Base-by-base conservation (phyloP, 495 filamentous ascomycete genomes). In the Friedmanniomyces endolithicus region DNA sequence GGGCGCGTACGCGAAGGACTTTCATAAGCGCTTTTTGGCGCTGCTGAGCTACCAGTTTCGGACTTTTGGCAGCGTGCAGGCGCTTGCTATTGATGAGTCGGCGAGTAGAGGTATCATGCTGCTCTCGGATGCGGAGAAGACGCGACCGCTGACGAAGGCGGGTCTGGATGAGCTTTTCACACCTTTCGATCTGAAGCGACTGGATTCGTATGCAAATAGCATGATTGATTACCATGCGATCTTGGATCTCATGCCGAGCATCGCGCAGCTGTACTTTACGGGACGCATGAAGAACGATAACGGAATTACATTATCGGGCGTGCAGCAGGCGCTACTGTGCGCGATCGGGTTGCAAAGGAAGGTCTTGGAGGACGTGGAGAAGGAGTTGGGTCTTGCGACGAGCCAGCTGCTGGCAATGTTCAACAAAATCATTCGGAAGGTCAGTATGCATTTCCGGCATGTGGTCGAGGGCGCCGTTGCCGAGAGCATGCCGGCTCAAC, bases 181-280 rank as follows among this genome's bases (percentile, higher is more conserved):
- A 12, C 88, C 94, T 1, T 96, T 88, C 65, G 94, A 99, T 65
- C 78, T 95, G 56, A 95, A 95, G 71, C 82, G 94, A 29, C 75
- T 97, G 27, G 90, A 96, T 64, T 86, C 84, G 55, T 99, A 97
- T 64, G 87, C 92, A 11, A 94, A 92, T 70, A 95, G 95, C 65
- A 84, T 96, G 69, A 77, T 99, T 17, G 94, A 99, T 65, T 94
- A 96, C 72, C 94, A 95, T 67, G 90, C 95, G 60, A 92, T 99
- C 52, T 75, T 97, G 33, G 94, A 99, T 64, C 79, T 99, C 69
- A 74, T 97, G 57, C 94, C 94, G 1, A 75, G 72, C 6, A 79
- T 97, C 48, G 79, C 94, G 6, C 72, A 76, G 8, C 78, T 89
- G 37, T 92, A 88, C 75, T 96, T 99, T 70, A 78, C 77, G 8